Conservation (phyloP, 768 basidiomycete species). For the Phlebiopsis gigantea region DNA sequence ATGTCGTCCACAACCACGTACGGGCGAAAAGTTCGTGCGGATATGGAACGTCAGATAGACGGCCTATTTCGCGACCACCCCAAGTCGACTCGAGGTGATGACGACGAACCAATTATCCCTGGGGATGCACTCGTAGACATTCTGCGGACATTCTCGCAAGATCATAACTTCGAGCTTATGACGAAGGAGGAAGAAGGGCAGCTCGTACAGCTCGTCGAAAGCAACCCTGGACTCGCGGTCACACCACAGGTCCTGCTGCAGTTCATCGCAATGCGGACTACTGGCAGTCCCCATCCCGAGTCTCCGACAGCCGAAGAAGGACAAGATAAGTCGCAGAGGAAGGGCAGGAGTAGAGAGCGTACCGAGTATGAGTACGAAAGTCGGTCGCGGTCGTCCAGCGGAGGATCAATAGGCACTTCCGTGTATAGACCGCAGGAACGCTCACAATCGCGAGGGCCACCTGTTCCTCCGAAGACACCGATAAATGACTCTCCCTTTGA, state of each 20-base stretch:
- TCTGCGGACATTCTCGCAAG: constrained; percentile 55
- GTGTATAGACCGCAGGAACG: constrained; percentile 44
- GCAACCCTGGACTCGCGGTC: constrained; percentile 59
- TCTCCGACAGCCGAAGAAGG: constrained; percentile 15
- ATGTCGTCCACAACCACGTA: constrained; percentile 18
- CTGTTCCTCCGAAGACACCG: constrained; percentile 51
- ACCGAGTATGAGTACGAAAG: constrained; percentile 27
- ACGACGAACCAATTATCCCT: constrained; percentile 55
- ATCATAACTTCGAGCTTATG: constrained; percentile 59
- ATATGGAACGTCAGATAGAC: constrained; percentile 65
- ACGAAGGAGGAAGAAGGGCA: constrained; percentile 54
- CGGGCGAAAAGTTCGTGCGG: constrained; percentile 62
- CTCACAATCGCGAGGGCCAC: constrained; percentile 45
- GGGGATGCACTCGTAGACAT: constrained; percentile 69
- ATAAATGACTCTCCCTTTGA: constrained; percentile 59
- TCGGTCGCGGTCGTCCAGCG: constrained; percentile 54
- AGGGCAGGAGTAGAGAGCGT: constrained; percentile 27
- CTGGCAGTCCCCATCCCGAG: constrained; percentile 10
- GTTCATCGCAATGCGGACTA: constrained; percentile 47
- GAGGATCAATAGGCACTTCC: constrained; percentile 43
- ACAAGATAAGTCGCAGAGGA: constrained; percentile 18
- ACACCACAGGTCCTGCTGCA: constrained; percentile 60
- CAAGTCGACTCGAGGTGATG: constrained; percentile 49
- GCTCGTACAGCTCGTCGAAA: constrained; percentile 52
- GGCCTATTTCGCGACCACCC: constrained; percentile 66